Evolutionary conservation across 108 stramenopile genomes (phyloP).

Genomic region (Cyclotella baltica): DNA sequence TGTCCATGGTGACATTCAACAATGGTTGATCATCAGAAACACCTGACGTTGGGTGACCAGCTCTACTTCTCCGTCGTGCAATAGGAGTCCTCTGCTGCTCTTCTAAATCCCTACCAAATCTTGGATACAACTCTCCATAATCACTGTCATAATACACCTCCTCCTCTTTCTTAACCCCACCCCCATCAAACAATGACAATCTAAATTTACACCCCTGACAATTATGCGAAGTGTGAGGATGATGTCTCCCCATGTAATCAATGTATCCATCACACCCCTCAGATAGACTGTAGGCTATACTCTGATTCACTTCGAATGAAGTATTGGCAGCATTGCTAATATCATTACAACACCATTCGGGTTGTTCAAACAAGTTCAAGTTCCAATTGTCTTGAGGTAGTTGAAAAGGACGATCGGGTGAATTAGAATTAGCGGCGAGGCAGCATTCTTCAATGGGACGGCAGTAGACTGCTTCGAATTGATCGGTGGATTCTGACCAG

Average conservation of each 20-base stretch:
- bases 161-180: conserved; percentile 8
- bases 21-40: not conserved
- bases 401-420: not conserved
- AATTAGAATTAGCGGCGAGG: not conserved
- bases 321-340: not conserved
- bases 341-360: conserved; percentile 23
- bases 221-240: conserved; percentile 17
- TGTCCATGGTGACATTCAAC: not conserved
- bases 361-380: not conserved
- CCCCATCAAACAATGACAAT: conserved; percentile 19
- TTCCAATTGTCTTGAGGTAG: not conserved
- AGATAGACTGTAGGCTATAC: not conserved
- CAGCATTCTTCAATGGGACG: not conserved
- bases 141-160: conserved; percentile 56
- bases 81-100: not conserved
- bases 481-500: not conserved
- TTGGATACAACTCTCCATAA: conserved; percentile 30
- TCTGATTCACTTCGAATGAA: not conserved
- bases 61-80: not conserved
- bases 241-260: conserved; percentile 42
- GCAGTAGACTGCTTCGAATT: conserved; percentile 5
- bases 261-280: conserved; percentile 41
- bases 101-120: not conserved
- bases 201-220: conserved; percentile 56
- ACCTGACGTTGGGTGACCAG: not conserved